Percentiles rank a stretch among this genome's conserved stretches.
Evolutionary conservation across 2,329 filamentous ascomycete species (phyloP).

Genomic region (Trematosphaeria pertusa): DNA sequence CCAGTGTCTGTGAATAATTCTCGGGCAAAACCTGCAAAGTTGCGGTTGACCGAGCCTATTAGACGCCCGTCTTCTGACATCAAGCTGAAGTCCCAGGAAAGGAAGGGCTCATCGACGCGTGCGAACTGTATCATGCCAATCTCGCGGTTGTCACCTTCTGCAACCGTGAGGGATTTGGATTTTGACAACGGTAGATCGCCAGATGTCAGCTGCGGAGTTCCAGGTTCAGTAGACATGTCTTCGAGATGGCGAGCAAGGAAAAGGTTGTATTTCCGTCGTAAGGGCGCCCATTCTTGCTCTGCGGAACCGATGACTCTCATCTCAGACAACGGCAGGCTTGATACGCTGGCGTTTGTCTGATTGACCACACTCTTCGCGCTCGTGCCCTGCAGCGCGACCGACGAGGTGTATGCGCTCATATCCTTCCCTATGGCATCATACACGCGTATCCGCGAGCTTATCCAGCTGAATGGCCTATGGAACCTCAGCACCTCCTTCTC

Average conservation of each 20-base stretch:
- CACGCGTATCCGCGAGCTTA: slow-evolving; percentile 61
- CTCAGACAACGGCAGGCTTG: slow-evolving; percentile 59
- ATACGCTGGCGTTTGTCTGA: slow-evolving; percentile 59
- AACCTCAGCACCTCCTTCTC: slow-evolving; percentile 67
- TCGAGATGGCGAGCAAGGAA: slow-evolving; percentile 63
- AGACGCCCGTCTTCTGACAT: slow-evolving; percentile 57
- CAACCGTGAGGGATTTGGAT: slow-evolving; percentile 55
- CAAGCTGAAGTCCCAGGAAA: slow-evolving; percentile 71
- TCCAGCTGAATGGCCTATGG: slow-evolving; percentile 69
- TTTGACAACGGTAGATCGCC: slow-evolving; percentile 57
- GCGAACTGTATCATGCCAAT: slow-evolving; percentile 67
- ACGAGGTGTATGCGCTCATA: slow-evolving; percentile 42
- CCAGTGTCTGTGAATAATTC: slow-evolving; percentile 72
- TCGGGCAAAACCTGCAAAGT: slow-evolving; percentile 67
- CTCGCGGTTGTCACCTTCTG: slow-evolving; percentile 41
- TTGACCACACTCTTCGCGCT: slow-evolving; percentile 52
- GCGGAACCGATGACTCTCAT: slow-evolving; percentile 70
- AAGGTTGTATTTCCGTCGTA: slow-evolving; percentile 69
- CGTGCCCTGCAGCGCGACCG: slow-evolving; percentile 54
- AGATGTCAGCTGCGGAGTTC: slow-evolving; percentile 50
- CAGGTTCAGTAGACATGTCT: slow-evolving; percentile 41
- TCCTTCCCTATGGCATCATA: slow-evolving; percentile 39
- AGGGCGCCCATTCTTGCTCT: slow-evolving; percentile 68
- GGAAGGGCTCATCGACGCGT: slow-evolving; percentile 66
- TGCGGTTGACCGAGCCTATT: slow-evolving; percentile 69